Evolutionary conservation across 169 alveolate genomes (phyloP).

Genomic region (Plasmodium billcollinsi): DNA sequence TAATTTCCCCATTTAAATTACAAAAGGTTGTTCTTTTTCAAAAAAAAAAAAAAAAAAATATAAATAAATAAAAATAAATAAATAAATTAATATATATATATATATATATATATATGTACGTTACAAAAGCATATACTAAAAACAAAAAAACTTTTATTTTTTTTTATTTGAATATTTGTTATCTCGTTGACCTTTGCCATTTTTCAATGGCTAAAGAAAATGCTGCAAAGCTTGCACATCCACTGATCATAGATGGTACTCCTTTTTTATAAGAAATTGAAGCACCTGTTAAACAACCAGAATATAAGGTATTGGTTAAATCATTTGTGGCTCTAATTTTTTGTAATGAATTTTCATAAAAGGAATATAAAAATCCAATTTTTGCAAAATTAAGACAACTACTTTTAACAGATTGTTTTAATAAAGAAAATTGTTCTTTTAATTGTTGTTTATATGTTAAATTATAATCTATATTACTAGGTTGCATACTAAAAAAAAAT

Average conservation of each 20-base stretch:
- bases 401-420: constrained; percentile 59
- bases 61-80: no score
- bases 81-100: no score
- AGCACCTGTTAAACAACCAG: constrained; percentile 87
- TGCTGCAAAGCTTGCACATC: constrained; percentile 86
- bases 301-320: constrained; percentile 81
- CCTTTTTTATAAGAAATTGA: constrained; percentile 83
- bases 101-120: neutral
- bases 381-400: constrained; percentile 63
- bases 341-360: constrained; percentile 48
- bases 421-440: constrained; percentile 57
- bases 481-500: constrained; percentile 69
- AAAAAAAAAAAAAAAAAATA: no score
- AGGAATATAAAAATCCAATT: constrained; percentile 41
- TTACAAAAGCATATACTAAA: neutral
- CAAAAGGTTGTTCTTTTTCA: no score
- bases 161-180: constrained; percentile 3
- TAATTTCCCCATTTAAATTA: no score
- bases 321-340: constrained; percentile 83
- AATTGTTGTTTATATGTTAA: constrained; percentile 60
- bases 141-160: neutral
- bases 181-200: constrained; percentile 53
- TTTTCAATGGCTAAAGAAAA: constrained; percentile 82
- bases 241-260: constrained; percentile 79
- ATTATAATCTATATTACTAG: constrained; percentile 62